Base-by-base conservation (phyloP, 2,329 filamentous ascomycete species). In the Thielaviopsis populi region DNA sequence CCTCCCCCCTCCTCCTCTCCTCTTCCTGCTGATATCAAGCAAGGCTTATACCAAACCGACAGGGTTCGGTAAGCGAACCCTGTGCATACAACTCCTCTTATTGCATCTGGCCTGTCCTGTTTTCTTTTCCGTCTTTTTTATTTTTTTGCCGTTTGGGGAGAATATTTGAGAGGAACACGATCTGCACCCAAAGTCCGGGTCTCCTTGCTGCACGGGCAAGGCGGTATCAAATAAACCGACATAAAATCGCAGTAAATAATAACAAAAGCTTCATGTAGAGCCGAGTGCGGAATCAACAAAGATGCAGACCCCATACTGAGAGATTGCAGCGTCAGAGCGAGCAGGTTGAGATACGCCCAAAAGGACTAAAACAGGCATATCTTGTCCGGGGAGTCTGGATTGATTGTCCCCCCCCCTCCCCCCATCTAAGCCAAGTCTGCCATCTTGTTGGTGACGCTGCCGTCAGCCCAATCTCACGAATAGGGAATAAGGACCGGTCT, bases 51-150 rank as follows among this genome's bases (percentile, higher is more conserved):
- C 37, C 22, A 30, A 42, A 24, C 17, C 5, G 10, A 42, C 58
- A 59, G 58, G 58, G 58, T 42, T 59, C 58, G 58, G 33, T 41
- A 42, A 24, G 19, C 58, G 58, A 59, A 59, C 58, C 58, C 58
- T 59, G 58, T 33, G 13, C 13, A 30, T 46, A 48, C 15, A 8
- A 4, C n/a, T 33, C 13, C 11, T 37, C 2, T 15, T 54, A 54
- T 54, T n/a, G 13, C 15, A 30, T 54, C 17, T 33, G 8, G 27
- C 27, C 50, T 54, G 50, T 15, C 42, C 24, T 33, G 42, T 19
- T 33, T 30, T 50, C 19, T 48, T 30, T 48, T 48, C 8, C 19
- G 33, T 33, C 33, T 22, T 43, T 61, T 50, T 33, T 61, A 4
- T 48, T 37, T 61, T 37, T 33, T 61, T n/a, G 13, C 37, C 37